These are phyloP conservation scores for Trichoderma citrinoviride DNA, from an alignment of 2,329 filamentous ascomycete species.

Conservation along the genomic window DNA sequence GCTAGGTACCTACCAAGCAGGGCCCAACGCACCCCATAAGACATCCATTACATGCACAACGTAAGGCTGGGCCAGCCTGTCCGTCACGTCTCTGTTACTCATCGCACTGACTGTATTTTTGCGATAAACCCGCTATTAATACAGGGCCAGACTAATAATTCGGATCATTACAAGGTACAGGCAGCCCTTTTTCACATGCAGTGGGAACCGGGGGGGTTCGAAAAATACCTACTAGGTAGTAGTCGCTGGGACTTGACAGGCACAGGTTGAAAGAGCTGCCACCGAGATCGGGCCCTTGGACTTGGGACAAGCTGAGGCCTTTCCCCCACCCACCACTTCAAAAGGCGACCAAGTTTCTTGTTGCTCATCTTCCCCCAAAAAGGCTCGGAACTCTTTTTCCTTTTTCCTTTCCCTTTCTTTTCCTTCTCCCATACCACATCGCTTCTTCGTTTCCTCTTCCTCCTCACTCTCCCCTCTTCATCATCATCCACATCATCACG, in stretches of 20 bases:
- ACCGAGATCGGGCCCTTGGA: conserved; percentile 19
- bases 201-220: background rate
- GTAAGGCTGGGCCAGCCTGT: background rate
- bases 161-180: background rate
- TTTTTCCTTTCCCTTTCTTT: conserved; percentile 6
- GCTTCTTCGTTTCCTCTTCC: conserved; percentile 3
- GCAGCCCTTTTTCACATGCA: conserved; percentile 14
- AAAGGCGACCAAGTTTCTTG: conserved; percentile 12
- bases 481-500: conserved; percentile 27
- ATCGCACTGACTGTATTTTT: conserved; percentile 20
- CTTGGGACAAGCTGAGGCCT: conserved; percentile 13
- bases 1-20: no score
- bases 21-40: no score
- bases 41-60: background rate
- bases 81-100: conserved; percentile 13
- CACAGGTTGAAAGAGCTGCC: background rate
- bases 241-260: background rate
- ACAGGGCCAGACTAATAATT: background rate
- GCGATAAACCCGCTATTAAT: background rate
- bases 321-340: conserved; percentile 21
- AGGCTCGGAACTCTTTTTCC: background rate
- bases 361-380: conserved; percentile 11
- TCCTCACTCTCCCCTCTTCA: conserved; percentile 5
- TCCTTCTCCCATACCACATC: background rate
- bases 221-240: no score